phyloP scores from a whole-genome alignment of 768 basidiomycete species.

The Hygrocybe punicea region DNA sequence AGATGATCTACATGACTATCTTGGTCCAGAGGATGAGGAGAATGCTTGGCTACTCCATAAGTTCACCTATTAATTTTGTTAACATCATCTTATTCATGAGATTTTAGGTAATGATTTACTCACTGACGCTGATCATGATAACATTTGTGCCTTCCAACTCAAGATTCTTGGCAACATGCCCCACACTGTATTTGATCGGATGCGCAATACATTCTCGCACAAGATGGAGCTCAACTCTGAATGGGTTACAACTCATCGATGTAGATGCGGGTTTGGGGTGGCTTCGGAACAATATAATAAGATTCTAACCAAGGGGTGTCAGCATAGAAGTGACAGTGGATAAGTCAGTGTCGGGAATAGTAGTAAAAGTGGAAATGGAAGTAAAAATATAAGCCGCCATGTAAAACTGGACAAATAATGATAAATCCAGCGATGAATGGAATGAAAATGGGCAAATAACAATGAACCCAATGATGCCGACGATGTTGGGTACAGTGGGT shows the following conservation, averaged over 20 bases:
- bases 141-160: conserved; percentile 28
- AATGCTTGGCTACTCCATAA: not conserved
- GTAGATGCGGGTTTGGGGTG: no score
- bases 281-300: no score
- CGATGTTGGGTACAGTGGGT: no score
- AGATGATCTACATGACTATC: not conserved
- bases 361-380: no score
- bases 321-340: no score
- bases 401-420: no score
- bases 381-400: no score
- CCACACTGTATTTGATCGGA: conserved; percentile 19
- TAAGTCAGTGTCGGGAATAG: no score
- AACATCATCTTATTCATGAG: not conserved
- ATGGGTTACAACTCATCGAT: conserved; percentile 22
- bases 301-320: no score
- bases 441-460: no score
- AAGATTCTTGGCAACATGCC: conserved; percentile 25
- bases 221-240: conserved; percentile 25
- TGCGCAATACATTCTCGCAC: conserved; percentile 24
- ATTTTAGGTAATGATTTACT: conserved; percentile 18
- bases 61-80: not conserved
- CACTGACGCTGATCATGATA: conserved; percentile 21
- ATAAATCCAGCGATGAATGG: no score
- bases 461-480: no score
- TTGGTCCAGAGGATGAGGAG: not conserved